phyloP scores from a whole-genome alignment of 108 stramenopile species.

The Mayamaea pseudoterrestris region DNA sequence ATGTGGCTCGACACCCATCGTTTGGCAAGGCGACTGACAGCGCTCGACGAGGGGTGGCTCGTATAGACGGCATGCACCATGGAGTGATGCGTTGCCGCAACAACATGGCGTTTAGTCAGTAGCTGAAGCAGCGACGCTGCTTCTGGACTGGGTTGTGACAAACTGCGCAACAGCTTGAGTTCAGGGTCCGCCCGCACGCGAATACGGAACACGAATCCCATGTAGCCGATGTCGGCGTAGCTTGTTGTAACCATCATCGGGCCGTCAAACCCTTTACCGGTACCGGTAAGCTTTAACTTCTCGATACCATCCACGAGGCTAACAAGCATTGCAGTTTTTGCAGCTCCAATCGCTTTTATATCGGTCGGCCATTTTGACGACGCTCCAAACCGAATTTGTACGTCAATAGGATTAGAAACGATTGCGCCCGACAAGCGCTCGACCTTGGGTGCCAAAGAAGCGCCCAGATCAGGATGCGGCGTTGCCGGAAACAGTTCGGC shows the following conservation, averaged over 20 bases:
- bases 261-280: too few species aligned
- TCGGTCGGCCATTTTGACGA: constrained; percentile 80
- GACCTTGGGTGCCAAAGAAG: constrained; percentile 1
- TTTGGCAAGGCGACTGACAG: constrained; percentile 50
- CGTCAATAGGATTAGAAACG: constrained; percentile 38
- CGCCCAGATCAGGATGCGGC: constrained; percentile 69
- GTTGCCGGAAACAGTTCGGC: constrained; percentile 59
- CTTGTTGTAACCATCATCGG: constrained; percentile 42
- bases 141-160: constrained; percentile 40
- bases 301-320: constrained; percentile 72
- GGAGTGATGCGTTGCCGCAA: constrained; percentile 61
- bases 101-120: constrained; percentile 48
- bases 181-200: constrained; percentile 75
- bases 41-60: constrained; percentile 57
- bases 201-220: constrained; percentile 67
- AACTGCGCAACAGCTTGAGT: constrained; percentile 38
- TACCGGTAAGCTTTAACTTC: constrained; percentile 18
- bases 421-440: constrained; percentile 47
- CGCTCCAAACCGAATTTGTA: constrained; percentile 65
- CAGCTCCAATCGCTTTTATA: constrained; percentile 74
- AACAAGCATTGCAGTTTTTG: constrained; percentile 79
- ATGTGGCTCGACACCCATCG: constrained; percentile 71
- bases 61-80: constrained; percentile 71
- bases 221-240: constrained; percentile 56
- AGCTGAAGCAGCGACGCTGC: constrained; percentile 28